These are phyloP conservation scores for Zymoseptoria ardabiliae DNA, from an alignment of 2,329 filamentous ascomycete genomes.

Conservation along the genomic window DNA sequence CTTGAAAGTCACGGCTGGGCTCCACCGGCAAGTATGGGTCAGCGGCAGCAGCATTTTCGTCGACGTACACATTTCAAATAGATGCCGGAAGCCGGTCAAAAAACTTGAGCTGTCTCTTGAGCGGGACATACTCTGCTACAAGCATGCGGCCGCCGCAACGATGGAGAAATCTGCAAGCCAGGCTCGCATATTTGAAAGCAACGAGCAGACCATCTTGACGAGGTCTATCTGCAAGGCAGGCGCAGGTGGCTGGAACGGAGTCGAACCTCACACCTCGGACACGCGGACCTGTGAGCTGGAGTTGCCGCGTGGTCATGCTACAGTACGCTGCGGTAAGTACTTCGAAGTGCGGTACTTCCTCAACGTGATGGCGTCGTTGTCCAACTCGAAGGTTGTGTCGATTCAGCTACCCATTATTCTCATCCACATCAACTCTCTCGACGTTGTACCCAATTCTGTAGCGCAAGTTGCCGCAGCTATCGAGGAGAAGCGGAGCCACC, in stretches of 20 bases:
- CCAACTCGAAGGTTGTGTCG: conserved; percentile 43
- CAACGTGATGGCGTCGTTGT: conserved; percentile 41
- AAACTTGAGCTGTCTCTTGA: conserved; percentile 47
- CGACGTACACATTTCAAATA: conserved; percentile 47
- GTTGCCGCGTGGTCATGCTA: conserved; percentile 44
- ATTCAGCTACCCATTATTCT: conserved; percentile 50
- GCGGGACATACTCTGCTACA: conserved; percentile 45
- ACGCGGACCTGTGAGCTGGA: conserved; percentile 45
- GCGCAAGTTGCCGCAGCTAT: conserved; percentile 50
- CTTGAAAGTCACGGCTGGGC: conserved; percentile 44
- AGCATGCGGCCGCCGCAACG: conserved; percentile 43
- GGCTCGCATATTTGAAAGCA: conserved; percentile 47
- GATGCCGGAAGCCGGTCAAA: conserved; percentile 42
- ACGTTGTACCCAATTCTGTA: conserved; percentile 48
- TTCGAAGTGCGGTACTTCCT: conserved; percentile 52
- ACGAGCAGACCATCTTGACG: conserved; percentile 42
- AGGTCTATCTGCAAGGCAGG: conserved; percentile 39
- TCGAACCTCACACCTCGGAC: conserved; percentile 39
- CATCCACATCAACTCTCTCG: conserved; percentile 52
- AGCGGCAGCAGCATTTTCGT: conserved; percentile 49
- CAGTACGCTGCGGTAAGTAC: conserved; percentile 47
- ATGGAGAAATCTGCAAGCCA: conserved; percentile 44
- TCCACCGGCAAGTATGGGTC: conserved; percentile 53
- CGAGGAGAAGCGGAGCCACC: conserved; percentile 39
- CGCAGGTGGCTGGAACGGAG: conserved; percentile 40